Conservation (phyloP, 139 green algal species). For the Marvania coccoides region DNA sequence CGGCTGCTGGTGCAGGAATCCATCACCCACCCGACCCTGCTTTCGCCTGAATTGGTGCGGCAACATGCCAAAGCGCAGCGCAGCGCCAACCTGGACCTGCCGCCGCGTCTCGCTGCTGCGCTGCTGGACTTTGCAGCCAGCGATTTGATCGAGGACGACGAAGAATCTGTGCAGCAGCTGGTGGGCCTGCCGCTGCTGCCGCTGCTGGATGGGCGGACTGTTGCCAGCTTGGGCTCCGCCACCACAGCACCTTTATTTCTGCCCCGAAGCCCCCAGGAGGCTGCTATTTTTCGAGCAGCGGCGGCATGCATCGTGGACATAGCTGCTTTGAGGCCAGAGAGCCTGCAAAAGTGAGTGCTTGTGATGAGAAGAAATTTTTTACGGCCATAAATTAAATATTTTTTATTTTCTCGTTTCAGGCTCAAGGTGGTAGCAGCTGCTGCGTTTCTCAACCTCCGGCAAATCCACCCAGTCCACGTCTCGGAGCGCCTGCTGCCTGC, state of each 20-base stretch:
- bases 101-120: constrained; percentile 30
- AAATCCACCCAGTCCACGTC: background rate
- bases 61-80: background rate
- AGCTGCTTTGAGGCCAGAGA: background rate
- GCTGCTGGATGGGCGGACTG: constrained; percentile 23
- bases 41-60: constrained; percentile 1
- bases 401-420: background rate
- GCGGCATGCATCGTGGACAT: background rate
- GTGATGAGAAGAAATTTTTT: background rate
- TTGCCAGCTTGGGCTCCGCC: background rate
- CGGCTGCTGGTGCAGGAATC: constrained; percentile 7
- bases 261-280: background rate
- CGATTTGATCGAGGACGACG: constrained; percentile 32
- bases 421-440: background rate
- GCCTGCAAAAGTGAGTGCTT: background rate
- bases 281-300: background rate
- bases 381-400: background rate
- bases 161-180: constrained; percentile 20
- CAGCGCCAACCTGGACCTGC: background rate
- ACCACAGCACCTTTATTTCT: constrained; percentile 6
- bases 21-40: background rate
- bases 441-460: background rate
- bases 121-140: constrained; percentile 49
- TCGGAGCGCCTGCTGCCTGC: background rate
- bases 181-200: constrained; percentile 47